phyloP scores from a whole-genome alignment of 192 early-diverging fungal species.

The Backusella mclennaniae region DNA sequence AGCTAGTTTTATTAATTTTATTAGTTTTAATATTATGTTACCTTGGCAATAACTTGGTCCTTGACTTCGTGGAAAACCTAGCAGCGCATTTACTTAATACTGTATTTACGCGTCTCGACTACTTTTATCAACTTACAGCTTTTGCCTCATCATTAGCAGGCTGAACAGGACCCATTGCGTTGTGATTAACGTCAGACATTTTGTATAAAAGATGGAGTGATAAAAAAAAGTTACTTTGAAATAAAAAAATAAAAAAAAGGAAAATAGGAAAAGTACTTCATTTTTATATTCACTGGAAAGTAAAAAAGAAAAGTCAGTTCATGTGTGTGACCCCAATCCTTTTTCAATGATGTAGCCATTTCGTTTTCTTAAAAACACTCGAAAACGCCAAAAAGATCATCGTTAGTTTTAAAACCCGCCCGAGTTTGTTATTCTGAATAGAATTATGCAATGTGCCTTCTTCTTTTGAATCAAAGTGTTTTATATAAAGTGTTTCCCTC shows the following conservation, averaged over 20 bases:
- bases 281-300: background rate
- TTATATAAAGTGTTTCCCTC: background rate
- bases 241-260: background rate
- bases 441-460: background rate
- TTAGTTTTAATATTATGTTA: constrained; percentile 12
- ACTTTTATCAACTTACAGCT: constrained; percentile 12
- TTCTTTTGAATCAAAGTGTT: background rate
- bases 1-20: background rate
- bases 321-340: background rate
- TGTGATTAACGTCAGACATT: constrained; percentile 50
- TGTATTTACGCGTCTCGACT: background rate
- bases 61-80: constrained; percentile 43
- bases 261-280: background rate
- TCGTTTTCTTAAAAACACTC: background rate
- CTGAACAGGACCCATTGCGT: constrained; percentile 42
- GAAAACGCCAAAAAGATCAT: background rate
- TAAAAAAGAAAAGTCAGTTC: background rate
- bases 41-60: constrained; percentile 38
- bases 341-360: background rate
- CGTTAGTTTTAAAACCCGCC: background rate
- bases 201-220: background rate
- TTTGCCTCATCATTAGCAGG: constrained; percentile 41
- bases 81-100: background rate
- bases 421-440: background rate
- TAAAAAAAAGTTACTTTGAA: background rate